Conservation (phyloP, 2,329 filamentous ascomycete genomes). For the Reticulascus tulasneorum region DNA sequence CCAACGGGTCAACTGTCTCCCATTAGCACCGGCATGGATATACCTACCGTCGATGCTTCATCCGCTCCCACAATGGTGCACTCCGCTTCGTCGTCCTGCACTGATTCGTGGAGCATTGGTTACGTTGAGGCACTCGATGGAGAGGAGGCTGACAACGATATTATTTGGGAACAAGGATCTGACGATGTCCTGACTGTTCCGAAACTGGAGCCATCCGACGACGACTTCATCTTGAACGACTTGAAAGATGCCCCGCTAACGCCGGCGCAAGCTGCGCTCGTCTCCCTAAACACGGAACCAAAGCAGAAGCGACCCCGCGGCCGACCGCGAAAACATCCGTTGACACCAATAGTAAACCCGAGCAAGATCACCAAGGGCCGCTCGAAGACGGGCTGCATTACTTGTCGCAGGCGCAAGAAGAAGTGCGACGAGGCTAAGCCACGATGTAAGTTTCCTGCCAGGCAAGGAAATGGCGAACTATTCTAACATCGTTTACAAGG, state of each 20-base stretch:
- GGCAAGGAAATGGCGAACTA: not conserved
- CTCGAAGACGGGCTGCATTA: constrained; percentile 66
- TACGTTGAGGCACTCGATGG: constrained; percentile 29
- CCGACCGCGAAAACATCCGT: constrained; percentile 76
- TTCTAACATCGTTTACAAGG: constrained; percentile 42
- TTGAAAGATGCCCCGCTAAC: constrained; percentile 41
- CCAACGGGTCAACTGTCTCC: constrained; percentile 49
- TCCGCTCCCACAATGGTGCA: constrained; percentile 38
- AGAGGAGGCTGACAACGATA: constrained; percentile 35
- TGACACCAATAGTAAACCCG: constrained; percentile 51
- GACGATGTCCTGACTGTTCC: constrained; percentile 44
- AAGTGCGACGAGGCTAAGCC: constrained; percentile 69
- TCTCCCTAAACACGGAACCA: constrained; percentile 18
- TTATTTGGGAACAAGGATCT: constrained; percentile 42
- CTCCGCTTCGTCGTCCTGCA: constrained; percentile 43
- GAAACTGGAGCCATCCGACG: constrained; percentile 55
- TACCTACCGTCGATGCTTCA: constrained; percentile 30
- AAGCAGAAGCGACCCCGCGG: constrained; percentile 67
- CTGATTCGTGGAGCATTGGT: constrained; percentile 40
- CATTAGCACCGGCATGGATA: constrained; percentile 46
- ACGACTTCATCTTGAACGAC: constrained; percentile 51
- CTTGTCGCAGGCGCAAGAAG: constrained; percentile 66
- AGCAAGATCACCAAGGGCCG: constrained; percentile 75
- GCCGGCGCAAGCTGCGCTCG: constrained; percentile 12
- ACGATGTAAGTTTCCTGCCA: constrained; percentile 46